Evolutionary conservation across 345 rosid species (phyloP).

Genomic region (Salix koriyanagi): DNA sequence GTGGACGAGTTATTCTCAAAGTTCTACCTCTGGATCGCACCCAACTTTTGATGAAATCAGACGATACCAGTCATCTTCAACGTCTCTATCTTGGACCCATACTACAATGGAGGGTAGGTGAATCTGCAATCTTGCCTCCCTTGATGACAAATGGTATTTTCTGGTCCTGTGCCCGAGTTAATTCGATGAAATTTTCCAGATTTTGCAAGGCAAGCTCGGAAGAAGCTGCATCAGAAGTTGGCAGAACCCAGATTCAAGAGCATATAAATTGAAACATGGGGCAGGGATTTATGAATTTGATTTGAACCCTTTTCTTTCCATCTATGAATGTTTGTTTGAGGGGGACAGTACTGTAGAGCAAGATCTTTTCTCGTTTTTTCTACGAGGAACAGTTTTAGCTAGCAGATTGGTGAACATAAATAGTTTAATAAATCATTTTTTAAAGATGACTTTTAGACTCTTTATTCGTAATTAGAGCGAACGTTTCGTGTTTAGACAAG

Average conservation of each 20-base stretch:
- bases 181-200: conserved; percentile 9
- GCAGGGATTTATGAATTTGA: neutral
- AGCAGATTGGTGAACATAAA: neutral
- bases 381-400: no score
- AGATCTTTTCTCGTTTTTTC: neutral
- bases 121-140: conserved; percentile 1
- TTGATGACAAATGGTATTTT: neutral
- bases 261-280: neutral
- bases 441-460: neutral
- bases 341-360: neutral
- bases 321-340: neutral
- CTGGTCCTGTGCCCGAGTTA: neutral
- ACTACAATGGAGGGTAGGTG: conserved; percentile 40
- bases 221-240: conserved; percentile 1
- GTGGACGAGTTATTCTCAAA: conserved; percentile 32
- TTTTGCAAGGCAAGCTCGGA: conserved; percentile 6
- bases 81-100: conserved; percentile 43
- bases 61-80: conserved; percentile 33
- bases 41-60: conserved; percentile 49
- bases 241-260: conserved; percentile 6
- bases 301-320: neutral
- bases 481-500: no score
- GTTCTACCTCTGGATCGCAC: conserved; percentile 25
- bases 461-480: neutral
- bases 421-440: no score